Evolutionary conservation across 2,329 filamentous ascomycete genomes (phyloP).

Genomic region (Rugonectria rugulosa): DNA sequence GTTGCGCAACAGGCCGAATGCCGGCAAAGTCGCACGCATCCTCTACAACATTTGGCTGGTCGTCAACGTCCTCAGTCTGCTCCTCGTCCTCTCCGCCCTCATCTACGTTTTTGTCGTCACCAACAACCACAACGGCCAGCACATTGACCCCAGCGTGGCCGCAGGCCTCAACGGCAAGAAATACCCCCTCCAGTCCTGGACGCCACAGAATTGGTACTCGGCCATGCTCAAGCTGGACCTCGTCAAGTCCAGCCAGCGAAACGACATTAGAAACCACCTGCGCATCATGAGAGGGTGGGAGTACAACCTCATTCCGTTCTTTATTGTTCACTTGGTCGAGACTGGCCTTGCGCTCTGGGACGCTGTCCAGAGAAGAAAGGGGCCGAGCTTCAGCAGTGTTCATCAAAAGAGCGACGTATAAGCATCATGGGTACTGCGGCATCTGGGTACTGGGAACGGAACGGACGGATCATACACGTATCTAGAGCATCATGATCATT

Average conservation of each 20-base stretch:
- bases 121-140: conserved; percentile 34
- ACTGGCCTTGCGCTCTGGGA: conserved; percentile 36
- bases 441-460: no score
- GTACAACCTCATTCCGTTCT: conserved; percentile 41
- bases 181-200: conserved; percentile 35
- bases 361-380: conserved; percentile 22
- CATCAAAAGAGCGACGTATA: conserved; percentile 15
- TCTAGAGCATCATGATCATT: no score
- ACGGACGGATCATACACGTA: no score
- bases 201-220: conserved; percentile 40
- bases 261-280: conserved; percentile 33
- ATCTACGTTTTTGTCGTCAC: conserved; percentile 41
- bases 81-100: conserved; percentile 34
- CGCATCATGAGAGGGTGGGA: conserved; percentile 40
- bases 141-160: conserved; percentile 25
- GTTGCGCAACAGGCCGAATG: conserved; percentile 26
- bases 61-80: conserved; percentile 30
- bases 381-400: neutral
- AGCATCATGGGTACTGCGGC: no score
- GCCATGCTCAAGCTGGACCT: conserved; percentile 36
- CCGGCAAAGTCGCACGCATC: conserved; percentile 19
- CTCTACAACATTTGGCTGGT: conserved; percentile 36
- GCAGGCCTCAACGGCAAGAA: conserved; percentile 23
- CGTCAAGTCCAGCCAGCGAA: conserved; percentile 16
- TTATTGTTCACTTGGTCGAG: conserved; percentile 36